These are phyloP conservation scores for Lecanicillium sp. DNA, from an alignment of 2,329 filamentous ascomycete genomes.

Conservation along the genomic window DNA sequence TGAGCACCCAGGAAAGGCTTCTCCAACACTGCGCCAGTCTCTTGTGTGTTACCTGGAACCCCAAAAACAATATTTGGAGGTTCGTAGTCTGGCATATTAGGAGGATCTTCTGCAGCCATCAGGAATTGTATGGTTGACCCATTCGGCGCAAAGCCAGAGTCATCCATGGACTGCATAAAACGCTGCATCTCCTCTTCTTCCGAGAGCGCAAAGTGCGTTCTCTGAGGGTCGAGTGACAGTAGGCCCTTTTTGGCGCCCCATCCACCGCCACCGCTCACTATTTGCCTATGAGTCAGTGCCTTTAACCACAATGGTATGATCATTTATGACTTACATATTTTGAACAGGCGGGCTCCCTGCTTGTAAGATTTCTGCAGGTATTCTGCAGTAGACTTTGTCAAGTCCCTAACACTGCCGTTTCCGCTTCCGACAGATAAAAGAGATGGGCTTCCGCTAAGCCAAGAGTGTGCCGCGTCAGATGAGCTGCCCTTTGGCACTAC, in stretches of 20 bases:
- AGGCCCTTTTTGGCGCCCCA: conserved; percentile 78
- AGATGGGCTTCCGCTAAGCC: conserved; percentile 8
- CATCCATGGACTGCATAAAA: conserved; percentile 42
- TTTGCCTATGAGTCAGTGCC: conserved; percentile 11
- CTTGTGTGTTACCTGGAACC: conserved; percentile 16
- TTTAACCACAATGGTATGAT: conserved; percentile 1
- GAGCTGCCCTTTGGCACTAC: conserved; percentile 40
- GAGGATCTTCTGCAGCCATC: conserved; percentile 26
- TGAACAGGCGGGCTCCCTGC: conserved; percentile 36
- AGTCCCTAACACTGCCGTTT: conserved; percentile 11
- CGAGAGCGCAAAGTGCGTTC: conserved; percentile 33
- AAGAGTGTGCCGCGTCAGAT: conserved; percentile 6
- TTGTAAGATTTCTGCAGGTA: conserved; percentile 27
- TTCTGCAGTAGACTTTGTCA: conserved; percentile 16
- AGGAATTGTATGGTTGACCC: conserved; percentile 63
- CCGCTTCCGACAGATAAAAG: conserved; percentile 3
- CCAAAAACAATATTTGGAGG: conserved; percentile 23
- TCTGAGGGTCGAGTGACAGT: conserved; percentile 68
- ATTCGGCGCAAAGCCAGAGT: conserved; percentile 46
- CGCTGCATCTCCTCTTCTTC: conserved; percentile 44
- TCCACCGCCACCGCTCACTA: conserved; percentile 72
- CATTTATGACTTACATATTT: conserved; percentile 28
- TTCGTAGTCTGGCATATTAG: conserved; percentile 14
- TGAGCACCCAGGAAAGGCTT: conserved; percentile 26
- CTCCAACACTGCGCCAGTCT: conserved; percentile 5